A percentile compares a stretch with the other conserved stretches of the same genome.
Evolutionary conservation across 2,329 filamentous ascomycete genomes (phyloP).

Genomic region (Didymella glomerata): DNA sequence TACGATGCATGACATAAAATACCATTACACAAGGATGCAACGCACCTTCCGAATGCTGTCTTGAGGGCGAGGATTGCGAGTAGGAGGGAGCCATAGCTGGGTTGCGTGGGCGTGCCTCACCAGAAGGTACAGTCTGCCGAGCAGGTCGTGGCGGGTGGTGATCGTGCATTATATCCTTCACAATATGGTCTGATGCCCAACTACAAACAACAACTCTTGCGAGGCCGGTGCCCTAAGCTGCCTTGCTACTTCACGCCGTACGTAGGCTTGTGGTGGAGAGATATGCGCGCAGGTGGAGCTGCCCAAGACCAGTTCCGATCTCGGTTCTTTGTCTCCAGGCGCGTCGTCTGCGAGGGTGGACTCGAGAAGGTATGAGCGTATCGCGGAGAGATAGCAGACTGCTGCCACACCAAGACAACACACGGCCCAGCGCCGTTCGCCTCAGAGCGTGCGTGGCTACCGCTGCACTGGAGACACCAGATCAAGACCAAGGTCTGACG

Average conservation of each 20-base stretch:
- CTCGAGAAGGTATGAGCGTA: conserved; percentile 4
- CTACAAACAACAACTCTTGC: conserved; percentile 15
- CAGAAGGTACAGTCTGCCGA: conserved; percentile 30
- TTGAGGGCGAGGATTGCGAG: conserved; percentile 29
- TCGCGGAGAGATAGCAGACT: conserved; percentile 7
- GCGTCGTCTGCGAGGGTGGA: conserved; percentile 12
- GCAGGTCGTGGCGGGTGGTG: conserved; percentile 33
- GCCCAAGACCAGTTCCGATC: conserved; percentile 36
- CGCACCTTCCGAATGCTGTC: conserved; percentile 44
- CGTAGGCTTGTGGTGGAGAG: conserved; percentile 28
- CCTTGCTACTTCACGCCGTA: conserved; percentile 23
- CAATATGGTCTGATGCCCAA: background rate
- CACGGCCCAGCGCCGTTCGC: conserved; percentile 2
- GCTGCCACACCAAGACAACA: conserved; percentile 8
- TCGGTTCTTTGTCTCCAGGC: conserved; percentile 25
- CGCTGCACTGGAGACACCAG: conserved; percentile 30
- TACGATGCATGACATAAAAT: background rate
- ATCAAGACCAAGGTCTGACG: conserved; percentile 25
- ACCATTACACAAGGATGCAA: background rate
- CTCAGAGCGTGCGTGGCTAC: conserved; percentile 20
- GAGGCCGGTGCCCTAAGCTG: conserved; percentile 22
- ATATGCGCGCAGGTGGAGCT: conserved; percentile 42
- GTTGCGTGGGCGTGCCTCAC: conserved; percentile 28
- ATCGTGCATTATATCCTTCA: conserved; percentile 38
- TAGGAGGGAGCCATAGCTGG: conserved; percentile 36